Conservation (phyloP, 371 early-diverging fungal genomes). For the Saksenaea vasiformis region DNA sequence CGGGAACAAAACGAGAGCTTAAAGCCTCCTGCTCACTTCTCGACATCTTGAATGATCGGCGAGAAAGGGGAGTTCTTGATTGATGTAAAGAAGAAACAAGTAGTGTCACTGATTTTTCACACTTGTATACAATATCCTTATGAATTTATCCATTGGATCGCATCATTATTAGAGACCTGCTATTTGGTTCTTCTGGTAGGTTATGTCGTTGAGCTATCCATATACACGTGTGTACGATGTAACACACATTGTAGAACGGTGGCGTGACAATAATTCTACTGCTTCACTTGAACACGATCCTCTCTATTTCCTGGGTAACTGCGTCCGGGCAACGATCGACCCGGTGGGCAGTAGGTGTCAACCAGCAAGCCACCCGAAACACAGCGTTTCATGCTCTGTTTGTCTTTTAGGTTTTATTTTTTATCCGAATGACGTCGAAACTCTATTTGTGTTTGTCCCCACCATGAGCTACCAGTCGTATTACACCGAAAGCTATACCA, state of each 20-base stretch:
- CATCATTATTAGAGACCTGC: not conserved
- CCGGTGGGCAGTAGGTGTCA: too few relatives aligned
- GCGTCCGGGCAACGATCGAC: too few relatives aligned
- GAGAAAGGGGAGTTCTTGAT: not conserved
- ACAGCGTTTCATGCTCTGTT: too few relatives aligned
- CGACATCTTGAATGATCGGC: not conserved
- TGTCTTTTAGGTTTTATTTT: too few relatives aligned
- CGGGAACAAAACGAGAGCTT: not conserved
- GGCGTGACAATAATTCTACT: conserved; percentile 1
- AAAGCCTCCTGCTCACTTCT: not conserved
- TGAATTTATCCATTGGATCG: too few relatives aligned
- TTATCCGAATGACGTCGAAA: too few relatives aligned
- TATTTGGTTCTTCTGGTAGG: not conserved
- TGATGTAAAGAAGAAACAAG: not conserved
- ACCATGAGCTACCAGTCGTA: not conserved
- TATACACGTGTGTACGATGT: not conserved
- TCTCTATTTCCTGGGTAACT: not conserved
- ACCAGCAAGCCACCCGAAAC: too few relatives aligned
- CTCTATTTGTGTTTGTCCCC: not conserved
- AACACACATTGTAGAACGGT: not conserved
- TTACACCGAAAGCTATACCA: not conserved
- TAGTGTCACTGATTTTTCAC: not conserved
- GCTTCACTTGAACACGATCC: not conserved
- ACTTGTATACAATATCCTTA: not conserved
- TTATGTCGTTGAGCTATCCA: not conserved